phyloP scores from a whole-genome alignment of 768 basidiomycete genomes.

The Mycena olivaceomarginata region DNA sequence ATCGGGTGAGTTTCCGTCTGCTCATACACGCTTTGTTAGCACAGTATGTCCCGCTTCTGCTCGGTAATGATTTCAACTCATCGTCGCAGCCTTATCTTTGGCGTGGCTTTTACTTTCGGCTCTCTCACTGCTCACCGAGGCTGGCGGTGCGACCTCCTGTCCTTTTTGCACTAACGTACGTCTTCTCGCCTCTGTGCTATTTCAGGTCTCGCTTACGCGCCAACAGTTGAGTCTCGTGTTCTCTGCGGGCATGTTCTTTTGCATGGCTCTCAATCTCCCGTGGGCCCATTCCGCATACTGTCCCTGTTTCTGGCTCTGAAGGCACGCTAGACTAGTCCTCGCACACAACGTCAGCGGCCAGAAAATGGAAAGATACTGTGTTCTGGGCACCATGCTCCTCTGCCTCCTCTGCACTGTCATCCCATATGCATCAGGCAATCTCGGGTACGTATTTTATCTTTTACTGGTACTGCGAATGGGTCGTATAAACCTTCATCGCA shows the following conservation, averaged over 20 bases:
- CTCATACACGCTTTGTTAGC: slow-evolving; percentile 22
- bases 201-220: no score
- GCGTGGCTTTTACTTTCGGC: not conserved
- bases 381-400: not conserved
- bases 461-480: not conserved
- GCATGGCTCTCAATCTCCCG: slow-evolving; percentile 29
- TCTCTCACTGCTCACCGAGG: not conserved
- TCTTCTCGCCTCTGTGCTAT: not conserved
- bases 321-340: slow-evolving; percentile 4
- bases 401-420: slow-evolving; percentile 42
- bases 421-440: slow-evolving; percentile 45
- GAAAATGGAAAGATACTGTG: slow-evolving; percentile 41
- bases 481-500: slow-evolving; percentile 10
- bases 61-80: not conserved
- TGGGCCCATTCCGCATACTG: not conserved
- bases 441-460: slow-evolving; percentile 43
- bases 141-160: not conserved
- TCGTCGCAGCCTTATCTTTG: not conserved
- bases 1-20: slow-evolving; percentile 29
- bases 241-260: slow-evolving; percentile 30
- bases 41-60: slow-evolving; percentile 5
- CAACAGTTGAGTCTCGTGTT: slow-evolving; percentile 10
- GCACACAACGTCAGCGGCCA: not conserved
- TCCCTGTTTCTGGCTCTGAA: not conserved
- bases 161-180: not conserved